phyloP scores from a whole-genome alignment of 2,329 filamentous ascomycete species.

The Phialocephala subalpina region DNA sequence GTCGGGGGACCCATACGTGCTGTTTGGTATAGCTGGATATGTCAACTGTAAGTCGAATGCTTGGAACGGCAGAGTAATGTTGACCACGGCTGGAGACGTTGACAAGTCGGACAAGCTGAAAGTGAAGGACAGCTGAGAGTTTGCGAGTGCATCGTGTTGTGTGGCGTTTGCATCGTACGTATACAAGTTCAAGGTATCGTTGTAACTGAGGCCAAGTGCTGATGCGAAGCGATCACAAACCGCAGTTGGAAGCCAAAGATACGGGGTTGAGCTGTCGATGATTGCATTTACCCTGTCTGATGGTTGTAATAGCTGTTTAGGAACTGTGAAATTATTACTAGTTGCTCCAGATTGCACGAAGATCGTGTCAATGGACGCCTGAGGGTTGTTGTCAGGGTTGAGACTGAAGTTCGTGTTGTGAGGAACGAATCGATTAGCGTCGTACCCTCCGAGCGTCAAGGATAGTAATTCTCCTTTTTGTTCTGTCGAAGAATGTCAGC shows the following conservation, averaged over 20 bases:
- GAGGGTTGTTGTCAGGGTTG: slow-evolving; percentile 57
- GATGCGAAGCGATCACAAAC: slow-evolving; percentile 71
- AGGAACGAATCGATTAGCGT: slow-evolving; percentile 65
- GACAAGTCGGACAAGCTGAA: slow-evolving; percentile 61
- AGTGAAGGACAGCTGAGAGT: slow-evolving; percentile 58
- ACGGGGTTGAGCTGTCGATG: slow-evolving; percentile 71
- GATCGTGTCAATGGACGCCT: slow-evolving; percentile 37
- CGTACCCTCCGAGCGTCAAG: slow-evolving; percentile 76
- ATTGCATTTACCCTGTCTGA: slow-evolving; percentile 38
- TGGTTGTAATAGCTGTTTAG: slow-evolving; percentile 32
- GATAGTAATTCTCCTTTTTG: slow-evolving; percentile 58
- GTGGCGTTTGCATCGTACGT: slow-evolving; percentile 63
- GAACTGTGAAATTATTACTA: slow-evolving; percentile 64
- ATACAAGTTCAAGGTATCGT: slow-evolving; percentile 70
- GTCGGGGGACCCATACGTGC: slow-evolving; percentile 52
- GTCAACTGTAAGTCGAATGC: slow-evolving; percentile 44
- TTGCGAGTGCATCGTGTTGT: slow-evolving; percentile 56
- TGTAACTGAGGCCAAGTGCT: slow-evolving; percentile 70
- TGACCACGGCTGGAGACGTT: slow-evolving; percentile 52
- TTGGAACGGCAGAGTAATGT: slow-evolving; percentile 45
- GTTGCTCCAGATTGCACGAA: slow-evolving; percentile 32
- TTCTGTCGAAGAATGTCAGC: slow-evolving; percentile 45
- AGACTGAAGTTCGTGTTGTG: slow-evolving; percentile 68
- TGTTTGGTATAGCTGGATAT: slow-evolving; percentile 48
- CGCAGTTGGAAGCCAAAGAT: slow-evolving; percentile 66